Conservation (phyloP, 768 basidiomycete genomes). For the Mycena indigotica region DNA sequence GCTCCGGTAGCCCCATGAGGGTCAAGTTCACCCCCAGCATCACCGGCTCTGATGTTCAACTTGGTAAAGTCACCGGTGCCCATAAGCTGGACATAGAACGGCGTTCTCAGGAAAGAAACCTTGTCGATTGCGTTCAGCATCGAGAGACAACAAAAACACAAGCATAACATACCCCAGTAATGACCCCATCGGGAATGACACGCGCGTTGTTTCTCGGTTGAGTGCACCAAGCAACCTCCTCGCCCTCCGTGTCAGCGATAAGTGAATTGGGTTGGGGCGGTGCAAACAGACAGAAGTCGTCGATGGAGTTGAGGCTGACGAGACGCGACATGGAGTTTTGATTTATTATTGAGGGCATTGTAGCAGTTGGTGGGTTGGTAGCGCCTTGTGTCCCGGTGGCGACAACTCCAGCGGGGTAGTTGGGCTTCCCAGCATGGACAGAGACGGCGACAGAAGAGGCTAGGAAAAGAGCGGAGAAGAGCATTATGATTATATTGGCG, state of each 20-base stretch:
- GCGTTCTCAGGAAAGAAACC: slow-evolving; percentile 43
- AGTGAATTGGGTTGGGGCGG: slow-evolving; percentile 33
- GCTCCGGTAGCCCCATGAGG: slow-evolving; percentile 44
- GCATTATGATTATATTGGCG: slow-evolving; percentile 6
- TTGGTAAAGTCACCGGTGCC: slow-evolving; percentile 47
- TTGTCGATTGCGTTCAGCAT: background rate
- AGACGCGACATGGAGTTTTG: slow-evolving; percentile 44
- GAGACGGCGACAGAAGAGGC: slow-evolving; percentile 14
- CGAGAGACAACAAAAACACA: background rate
- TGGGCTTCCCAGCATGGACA: slow-evolving; percentile 5
- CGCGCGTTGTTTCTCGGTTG: slow-evolving; percentile 47
- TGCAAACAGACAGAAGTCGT: slow-evolving; percentile 49
- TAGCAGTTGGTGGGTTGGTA: slow-evolving; percentile 44
- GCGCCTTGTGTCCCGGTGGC: slow-evolving; percentile 44
- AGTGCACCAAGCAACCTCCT: slow-evolving; percentile 51
- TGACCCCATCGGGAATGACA: slow-evolving; percentile 46
- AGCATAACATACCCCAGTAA: slow-evolving; percentile 33
- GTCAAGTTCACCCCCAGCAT: slow-evolving; percentile 48
- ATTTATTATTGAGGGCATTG: slow-evolving; percentile 42
- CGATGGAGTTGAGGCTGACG: slow-evolving; percentile 42
- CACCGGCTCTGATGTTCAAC: slow-evolving; percentile 41
- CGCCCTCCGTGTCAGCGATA: slow-evolving; percentile 44
- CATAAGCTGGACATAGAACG: slow-evolving; percentile 46
- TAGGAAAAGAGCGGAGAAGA: slow-evolving; percentile 12
- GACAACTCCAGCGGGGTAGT: slow-evolving; percentile 38